phyloP scores from a whole-genome alignment of 208 protist genomes.

The Novymonas esmeraldas region DNA sequence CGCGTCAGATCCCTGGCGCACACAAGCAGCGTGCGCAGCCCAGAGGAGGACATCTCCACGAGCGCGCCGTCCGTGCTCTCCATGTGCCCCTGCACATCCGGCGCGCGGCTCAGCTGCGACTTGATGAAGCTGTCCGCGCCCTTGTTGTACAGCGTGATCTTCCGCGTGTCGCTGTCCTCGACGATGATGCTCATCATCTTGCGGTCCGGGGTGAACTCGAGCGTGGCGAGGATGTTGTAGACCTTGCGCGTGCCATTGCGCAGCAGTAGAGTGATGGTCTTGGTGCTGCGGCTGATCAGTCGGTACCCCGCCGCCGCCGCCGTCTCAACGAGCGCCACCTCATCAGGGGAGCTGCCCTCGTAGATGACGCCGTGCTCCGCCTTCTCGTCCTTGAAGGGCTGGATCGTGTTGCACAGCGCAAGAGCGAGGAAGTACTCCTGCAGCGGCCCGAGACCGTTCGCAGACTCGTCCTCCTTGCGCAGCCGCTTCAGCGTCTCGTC shows the following conservation, averaged over 20 bases:
- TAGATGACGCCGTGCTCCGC: constrained; percentile 60
- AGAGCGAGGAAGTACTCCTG: constrained; percentile 82
- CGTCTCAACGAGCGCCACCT: constrained; percentile 91
- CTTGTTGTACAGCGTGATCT: constrained; percentile 91
- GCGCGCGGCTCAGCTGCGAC: constrained; percentile 46
- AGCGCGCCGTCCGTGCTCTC: constrained; percentile 44
- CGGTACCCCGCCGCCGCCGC: constrained; percentile 72
- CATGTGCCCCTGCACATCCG: constrained; percentile 57
- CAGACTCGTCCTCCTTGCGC: constrained; percentile 26
- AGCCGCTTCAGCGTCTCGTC: constrained; percentile 28
- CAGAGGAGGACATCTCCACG: constrained; percentile 75
- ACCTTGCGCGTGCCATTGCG: constrained; percentile 23
- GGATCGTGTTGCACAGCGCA: constrained; percentile 87
- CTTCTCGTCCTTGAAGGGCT: constrained; percentile 68
- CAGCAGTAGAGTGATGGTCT: constrained; percentile 44
- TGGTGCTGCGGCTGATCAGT: constrained; percentile 67
- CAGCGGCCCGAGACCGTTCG: constrained; percentile 27
- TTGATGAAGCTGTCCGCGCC: constrained; percentile 87
- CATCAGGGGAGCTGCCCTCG: constrained; percentile 92
- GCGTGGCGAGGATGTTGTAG: constrained; percentile 83
- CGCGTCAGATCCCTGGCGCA: constrained; percentile 61
- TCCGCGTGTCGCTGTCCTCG: constrained; percentile 46
- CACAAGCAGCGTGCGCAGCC: constrained; percentile 91
- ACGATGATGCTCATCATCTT: constrained; percentile 95
- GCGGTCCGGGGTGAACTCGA: constrained; percentile 90